Evolutionary conservation across 2,329 filamentous ascomycete species (phyloP), one percentile per base, ranked within the genome.

Genomic region (Exophiala lecanii-corni): DNA sequence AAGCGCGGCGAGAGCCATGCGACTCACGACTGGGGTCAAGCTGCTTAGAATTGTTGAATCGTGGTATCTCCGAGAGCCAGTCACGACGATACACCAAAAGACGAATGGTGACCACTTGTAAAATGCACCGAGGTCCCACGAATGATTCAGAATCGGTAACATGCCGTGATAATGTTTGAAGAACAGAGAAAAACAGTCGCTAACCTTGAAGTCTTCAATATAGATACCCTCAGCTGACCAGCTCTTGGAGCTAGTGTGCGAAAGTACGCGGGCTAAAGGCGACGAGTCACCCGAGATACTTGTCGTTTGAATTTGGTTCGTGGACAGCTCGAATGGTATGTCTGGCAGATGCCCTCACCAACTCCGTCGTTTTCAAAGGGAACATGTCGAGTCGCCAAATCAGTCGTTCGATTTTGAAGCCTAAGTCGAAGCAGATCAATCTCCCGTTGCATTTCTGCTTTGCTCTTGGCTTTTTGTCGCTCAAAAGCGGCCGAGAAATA

Each of bases 131-230:
- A 9, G 25, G 16, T 15, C 15, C 7, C 15, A 19, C 9, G 15
- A 12, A 13, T 28, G 31, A 23, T 45, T 23, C 21, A 45, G 20
- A n/a, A 45, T 45, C 2, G 43, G 43, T 16, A 45, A 7, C 1
- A 36, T 36, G 5, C 18, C 7, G 16, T 41, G 36, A 13, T 45
- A 45, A 36, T 45, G 43, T 15, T 31, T 40, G 23, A 45, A 45
- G 23, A 2, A 39, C 15, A 32, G 18, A 16, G 35, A 17, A n/a
- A 37, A 34, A 28, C 39, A 41, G 20, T 41, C 39, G 12, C 34
- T 28, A n/a, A 41, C 17, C 17, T 41, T 41, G 12, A 13, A 18
- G 17, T 13, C 26, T 9, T 41, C 39, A 10, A 41, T 17, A 19
- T 13, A n/a, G 31, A 41, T 17, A 13, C 28, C 28, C 6, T 41